These are phyloP conservation scores for Spongiforma sp. DNA, from an alignment of 1,284 basidiomycete species.

Conservation along the genomic window DNA sequence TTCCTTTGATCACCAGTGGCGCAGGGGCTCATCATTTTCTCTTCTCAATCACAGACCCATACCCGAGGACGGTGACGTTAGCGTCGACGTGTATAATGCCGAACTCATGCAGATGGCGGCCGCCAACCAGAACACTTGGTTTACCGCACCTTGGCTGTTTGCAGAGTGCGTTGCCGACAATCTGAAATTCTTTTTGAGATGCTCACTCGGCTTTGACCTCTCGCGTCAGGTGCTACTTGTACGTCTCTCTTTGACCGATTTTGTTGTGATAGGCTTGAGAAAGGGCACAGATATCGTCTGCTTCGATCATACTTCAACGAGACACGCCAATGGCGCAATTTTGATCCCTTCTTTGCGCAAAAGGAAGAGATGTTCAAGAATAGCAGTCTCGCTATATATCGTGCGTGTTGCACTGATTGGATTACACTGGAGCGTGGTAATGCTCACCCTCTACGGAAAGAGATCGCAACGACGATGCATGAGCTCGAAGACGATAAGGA, in stretches of 20 bases:
- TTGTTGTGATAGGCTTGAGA: neutral
- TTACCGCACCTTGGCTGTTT: slow-evolving; percentile 91
- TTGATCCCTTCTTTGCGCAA: slow-evolving; percentile 86
- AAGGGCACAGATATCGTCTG: slow-evolving; percentile 74
- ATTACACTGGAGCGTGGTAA: neutral
- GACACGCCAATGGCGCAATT: slow-evolving; percentile 76
- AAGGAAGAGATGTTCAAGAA: slow-evolving; percentile 88
- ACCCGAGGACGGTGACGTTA: slow-evolving; percentile 73
- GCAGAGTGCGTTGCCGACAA: slow-evolving; percentile 71
- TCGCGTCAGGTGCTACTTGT: slow-evolving; percentile 72
- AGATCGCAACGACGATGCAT: slow-evolving; percentile 72
- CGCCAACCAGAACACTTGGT: slow-evolving; percentile 79
- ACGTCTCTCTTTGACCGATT: slow-evolving; percentile 24
- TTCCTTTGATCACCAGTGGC: neutral
- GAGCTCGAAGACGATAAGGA: slow-evolving; percentile 61
- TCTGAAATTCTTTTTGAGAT: slow-evolving; percentile 2
- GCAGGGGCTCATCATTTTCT: too few relatives aligned
- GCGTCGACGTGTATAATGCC: slow-evolving; percentile 73
- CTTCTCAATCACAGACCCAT: slow-evolving; percentile 57
- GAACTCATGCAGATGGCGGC: slow-evolving; percentile 62
- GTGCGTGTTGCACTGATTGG: slow-evolving; percentile 43
- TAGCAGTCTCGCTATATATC: slow-evolving; percentile 79
- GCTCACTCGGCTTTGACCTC: too few relatives aligned
- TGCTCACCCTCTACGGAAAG: slow-evolving; percentile 40
- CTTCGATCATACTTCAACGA: slow-evolving; percentile 78